Evolutionary conservation across 768 basidiomycete genomes (phyloP).

Genomic region (Rhizopogon rudus): DNA sequence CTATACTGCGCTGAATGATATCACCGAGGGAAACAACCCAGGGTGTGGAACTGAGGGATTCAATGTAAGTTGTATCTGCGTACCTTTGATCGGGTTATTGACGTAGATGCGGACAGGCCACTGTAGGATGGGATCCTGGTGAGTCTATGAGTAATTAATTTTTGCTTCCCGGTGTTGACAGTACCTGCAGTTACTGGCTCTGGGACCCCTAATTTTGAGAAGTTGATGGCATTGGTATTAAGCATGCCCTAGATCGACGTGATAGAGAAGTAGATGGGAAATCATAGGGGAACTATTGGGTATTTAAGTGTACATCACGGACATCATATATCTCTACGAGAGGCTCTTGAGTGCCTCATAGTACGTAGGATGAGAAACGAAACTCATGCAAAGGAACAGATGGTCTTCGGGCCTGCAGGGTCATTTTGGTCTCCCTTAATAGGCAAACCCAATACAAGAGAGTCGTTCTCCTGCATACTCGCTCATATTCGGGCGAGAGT

Average conservation of each 20-base stretch:
- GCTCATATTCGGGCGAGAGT: too few species aligned
- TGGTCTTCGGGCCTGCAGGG: too few species aligned
- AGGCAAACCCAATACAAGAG: too few species aligned
- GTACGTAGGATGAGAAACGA: not conserved
- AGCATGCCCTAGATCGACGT: constrained; percentile 1
- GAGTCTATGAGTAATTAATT: constrained; percentile 11
- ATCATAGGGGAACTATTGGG: not conserved
- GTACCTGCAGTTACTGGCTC: constrained; percentile 43
- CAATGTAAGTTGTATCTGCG: constrained; percentile 27
- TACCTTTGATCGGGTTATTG: not conserved
- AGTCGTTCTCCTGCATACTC: too few species aligned
- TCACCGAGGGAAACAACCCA: constrained; percentile 38
- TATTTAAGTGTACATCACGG: not conserved
- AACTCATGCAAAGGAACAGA: too few species aligned
- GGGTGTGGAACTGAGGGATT: constrained; percentile 40
- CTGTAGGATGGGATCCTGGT: constrained; percentile 59
- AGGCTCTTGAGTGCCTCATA: not conserved
- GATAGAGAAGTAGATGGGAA: not conserved
- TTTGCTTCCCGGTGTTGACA: constrained; percentile 1
- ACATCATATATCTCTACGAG: not conserved
- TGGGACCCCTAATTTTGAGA: constrained; percentile 49
- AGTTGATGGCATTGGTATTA: constrained; percentile 35
- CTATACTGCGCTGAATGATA: constrained; percentile 45
- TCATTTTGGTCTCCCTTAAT: too few species aligned
- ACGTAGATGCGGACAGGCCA: constrained; percentile 29